Percentiles rank a stretch among this genome's conserved stretches.
Evolutionary conservation across 2,329 filamentous ascomycete genomes (phyloP).

Genomic region (Fusarium miscanthi): DNA sequence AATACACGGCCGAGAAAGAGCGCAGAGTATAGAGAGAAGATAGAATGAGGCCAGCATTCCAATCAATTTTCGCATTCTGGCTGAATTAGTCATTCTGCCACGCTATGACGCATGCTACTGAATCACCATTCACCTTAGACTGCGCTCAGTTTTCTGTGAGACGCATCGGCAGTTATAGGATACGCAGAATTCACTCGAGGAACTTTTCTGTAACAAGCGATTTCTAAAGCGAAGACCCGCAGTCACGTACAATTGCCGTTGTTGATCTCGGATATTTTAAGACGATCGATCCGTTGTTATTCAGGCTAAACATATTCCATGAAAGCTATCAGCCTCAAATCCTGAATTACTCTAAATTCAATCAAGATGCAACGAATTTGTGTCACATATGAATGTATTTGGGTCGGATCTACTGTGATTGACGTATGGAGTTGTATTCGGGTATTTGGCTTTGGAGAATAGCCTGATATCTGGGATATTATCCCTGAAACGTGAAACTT

Average conservation of each 20-base stretch:
- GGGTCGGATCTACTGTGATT: neutral
- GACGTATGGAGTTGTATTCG: neutral
- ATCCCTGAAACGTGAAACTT: constrained; percentile 12
- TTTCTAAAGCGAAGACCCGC: neutral
- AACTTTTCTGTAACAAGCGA: neutral
- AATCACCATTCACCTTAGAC: neutral
- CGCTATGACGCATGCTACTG: neutral
- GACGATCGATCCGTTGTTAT: neutral
- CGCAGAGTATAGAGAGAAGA: neutral
- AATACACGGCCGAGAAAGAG: neutral
- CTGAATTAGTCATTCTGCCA: neutral
- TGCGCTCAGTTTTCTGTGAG: neutral
- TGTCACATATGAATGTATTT: neutral
- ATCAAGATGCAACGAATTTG: neutral
- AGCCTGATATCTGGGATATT: constrained; percentile 10
- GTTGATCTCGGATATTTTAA: neutral
- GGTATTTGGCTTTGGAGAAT: constrained; percentile 2
- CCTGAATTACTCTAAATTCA: neutral
- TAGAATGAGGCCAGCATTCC: neutral
- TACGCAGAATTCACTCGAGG: neutral
- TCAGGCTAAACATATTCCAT: neutral
- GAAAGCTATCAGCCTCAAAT: neutral
- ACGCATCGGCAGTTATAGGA: neutral
- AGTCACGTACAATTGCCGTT: neutral
- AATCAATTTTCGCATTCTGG: neutral